Conservation (phyloP, 768 basidiomycete genomes). For the Naganishia vaughanmartiniae region DNA sequence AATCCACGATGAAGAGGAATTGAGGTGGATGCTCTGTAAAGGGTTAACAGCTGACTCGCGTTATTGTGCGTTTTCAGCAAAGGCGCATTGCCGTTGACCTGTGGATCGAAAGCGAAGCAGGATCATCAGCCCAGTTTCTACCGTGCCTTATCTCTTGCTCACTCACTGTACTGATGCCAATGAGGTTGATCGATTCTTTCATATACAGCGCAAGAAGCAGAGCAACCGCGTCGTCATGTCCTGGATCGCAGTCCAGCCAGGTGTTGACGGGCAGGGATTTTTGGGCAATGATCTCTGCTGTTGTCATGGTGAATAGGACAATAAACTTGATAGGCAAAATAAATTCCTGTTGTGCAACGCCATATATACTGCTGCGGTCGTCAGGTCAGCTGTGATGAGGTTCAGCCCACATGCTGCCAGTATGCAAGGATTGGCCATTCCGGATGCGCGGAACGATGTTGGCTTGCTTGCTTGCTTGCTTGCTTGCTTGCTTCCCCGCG, state of each 20-base stretch:
- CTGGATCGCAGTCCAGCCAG: conserved; percentile 30
- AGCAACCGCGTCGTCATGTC: conserved; percentile 30
- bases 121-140: neutral
- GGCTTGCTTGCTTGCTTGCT: too few relatives aligned
- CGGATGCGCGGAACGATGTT: neutral
- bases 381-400: neutral
- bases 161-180: conserved; percentile 31
- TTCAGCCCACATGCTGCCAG: conserved; percentile 2
- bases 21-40: conserved; percentile 20
- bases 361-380: neutral
- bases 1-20: conserved; percentile 26
- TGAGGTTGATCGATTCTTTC: conserved; percentile 20
- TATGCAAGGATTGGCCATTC: neutral
- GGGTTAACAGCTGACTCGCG: conserved; percentile 24
- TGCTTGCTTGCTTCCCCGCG: neutral
- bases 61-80: conserved; percentile 25
- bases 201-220: conserved; percentile 27
- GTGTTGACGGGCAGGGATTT: neutral
- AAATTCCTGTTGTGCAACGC: neutral
- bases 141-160: neutral
- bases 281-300: too few relatives aligned
- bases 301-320: neutral
- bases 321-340: neutral
- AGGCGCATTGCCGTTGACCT: conserved; percentile 31
- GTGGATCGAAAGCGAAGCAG: neutral